phyloP scores from a whole-genome alignment of 2,329 filamentous ascomycete species.

The Alternaria sp. region DNA sequence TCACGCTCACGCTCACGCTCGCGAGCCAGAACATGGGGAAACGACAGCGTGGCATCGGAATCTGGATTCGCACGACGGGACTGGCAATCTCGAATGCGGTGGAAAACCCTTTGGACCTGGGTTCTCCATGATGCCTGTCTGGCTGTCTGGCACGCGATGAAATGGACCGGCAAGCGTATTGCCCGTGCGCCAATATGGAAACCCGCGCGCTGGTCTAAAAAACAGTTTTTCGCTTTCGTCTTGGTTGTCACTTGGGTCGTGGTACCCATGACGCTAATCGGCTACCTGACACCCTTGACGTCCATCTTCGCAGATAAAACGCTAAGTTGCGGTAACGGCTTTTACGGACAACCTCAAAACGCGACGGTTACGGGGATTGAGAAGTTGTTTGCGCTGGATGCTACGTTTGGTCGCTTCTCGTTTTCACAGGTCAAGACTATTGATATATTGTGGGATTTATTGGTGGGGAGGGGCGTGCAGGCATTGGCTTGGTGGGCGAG shows the following conservation, averaged over 20 bases:
- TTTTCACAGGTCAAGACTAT: conserved; percentile 49
- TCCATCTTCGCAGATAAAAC: conserved; percentile 26
- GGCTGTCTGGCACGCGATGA: not conserved
- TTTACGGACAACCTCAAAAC: conserved; percentile 22
- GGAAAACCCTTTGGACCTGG: conserved; percentile 13
- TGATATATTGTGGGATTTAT: conserved; percentile 50
- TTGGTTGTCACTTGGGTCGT: conserved; percentile 21
- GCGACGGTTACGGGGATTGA: conserved; percentile 35
- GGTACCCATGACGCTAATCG: conserved; percentile 22
- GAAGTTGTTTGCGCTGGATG: conserved; percentile 42
- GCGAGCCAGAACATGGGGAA: conserved; percentile 13
- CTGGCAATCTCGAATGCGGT: not conserved
- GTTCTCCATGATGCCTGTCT: conserved; percentile 8
- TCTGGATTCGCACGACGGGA: not conserved
- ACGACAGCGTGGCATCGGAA: conserved; percentile 1
- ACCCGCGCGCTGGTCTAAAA: conserved; percentile 9
- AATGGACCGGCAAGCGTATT: not conserved
- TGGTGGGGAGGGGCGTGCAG: conserved; percentile 47
- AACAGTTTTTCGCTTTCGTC: conserved; percentile 23
- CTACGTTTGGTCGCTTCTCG: conserved; percentile 32
- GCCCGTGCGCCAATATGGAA: conserved; percentile 8
- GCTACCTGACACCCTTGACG: conserved; percentile 15
- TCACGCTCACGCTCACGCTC: too few species aligned
- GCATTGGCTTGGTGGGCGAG: conserved; percentile 39
- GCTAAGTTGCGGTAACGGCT: conserved; percentile 20